Percentiles rank a stretch among this genome's conserved stretches.
Conservation (phyloP, 176 grass and related monocot species). For the Ananas comosus region DNA sequence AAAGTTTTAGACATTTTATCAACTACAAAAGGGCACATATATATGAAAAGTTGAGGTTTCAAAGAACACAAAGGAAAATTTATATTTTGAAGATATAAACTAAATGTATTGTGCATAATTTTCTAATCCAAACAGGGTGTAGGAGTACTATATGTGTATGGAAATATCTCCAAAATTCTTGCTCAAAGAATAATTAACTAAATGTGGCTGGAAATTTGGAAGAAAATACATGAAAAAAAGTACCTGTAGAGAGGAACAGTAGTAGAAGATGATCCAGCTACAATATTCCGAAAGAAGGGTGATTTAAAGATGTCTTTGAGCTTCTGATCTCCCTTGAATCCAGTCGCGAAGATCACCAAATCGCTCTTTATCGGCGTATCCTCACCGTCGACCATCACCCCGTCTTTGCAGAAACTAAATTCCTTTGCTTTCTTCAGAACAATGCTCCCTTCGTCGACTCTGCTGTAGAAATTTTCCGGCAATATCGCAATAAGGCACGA, state of each 20-base stretch:
- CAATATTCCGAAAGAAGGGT: conserved; percentile 50
- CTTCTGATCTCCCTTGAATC: conserved; percentile 85
- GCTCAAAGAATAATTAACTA: not conserved
- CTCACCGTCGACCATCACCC: conserved; percentile 50
- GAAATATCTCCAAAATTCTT: not conserved
- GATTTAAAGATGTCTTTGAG: conserved; percentile 68
- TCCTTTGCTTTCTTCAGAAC: conserved; percentile 57
- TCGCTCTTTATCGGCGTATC: conserved; percentile 44
- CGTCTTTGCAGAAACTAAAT: conserved; percentile 58
- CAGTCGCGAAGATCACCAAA: conserved; percentile 73
- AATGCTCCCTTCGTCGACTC: conserved; percentile 77
- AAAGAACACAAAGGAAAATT: no score
- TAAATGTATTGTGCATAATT: no score
- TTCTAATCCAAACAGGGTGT: no score
- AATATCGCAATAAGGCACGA: conserved; percentile 64
- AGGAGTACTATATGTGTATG: not conserved
- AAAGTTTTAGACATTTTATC: no score
- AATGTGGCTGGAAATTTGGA: no score
- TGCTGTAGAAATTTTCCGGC: conserved; percentile 70
- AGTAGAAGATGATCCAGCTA: conserved; percentile 45
- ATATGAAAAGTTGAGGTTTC: no score
- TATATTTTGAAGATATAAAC: no score
- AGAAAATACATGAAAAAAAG: no score
- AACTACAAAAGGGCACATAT: no score
- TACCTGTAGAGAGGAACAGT: conserved; percentile 62